phyloP scores from a whole-genome alignment of 2,329 filamentous ascomycete species.

The Colletotrichum brevisporum region DNA sequence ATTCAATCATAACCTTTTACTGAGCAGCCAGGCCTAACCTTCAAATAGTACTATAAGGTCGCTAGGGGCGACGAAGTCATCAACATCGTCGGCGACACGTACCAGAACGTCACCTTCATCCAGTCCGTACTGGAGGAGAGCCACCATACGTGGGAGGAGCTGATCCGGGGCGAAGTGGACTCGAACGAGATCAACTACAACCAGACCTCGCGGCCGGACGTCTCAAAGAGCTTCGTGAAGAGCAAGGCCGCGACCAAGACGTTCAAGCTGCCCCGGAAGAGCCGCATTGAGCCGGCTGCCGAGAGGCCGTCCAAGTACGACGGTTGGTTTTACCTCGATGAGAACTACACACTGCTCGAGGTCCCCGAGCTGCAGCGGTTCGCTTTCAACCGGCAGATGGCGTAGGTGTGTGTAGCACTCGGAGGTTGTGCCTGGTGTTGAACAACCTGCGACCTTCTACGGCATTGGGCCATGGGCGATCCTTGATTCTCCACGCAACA shows the following conservation, averaged over 20 bases:
- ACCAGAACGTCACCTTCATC: constrained; percentile 52
- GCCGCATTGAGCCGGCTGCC: constrained; percentile 48
- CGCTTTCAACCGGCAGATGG: constrained; percentile 6
- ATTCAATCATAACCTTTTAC: too few species aligned
- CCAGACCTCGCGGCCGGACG: constrained; percentile 53
- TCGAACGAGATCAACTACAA: constrained; percentile 56
- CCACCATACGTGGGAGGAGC: constrained; percentile 56
- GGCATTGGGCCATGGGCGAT: background rate
- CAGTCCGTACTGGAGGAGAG: constrained; percentile 51
- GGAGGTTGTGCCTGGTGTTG: too few species aligned
- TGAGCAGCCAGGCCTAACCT: background rate
- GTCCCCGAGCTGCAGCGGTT: constrained; percentile 7
- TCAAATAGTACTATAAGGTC: constrained; percentile 56
- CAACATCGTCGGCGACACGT: constrained; percentile 53
- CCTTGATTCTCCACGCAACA: background rate
- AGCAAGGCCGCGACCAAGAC: constrained; percentile 49
- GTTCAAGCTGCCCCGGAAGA: constrained; percentile 50
- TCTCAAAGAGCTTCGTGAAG: constrained; percentile 51
- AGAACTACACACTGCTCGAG: constrained; percentile 49
- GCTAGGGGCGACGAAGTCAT: constrained; percentile 52
- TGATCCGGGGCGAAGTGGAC: constrained; percentile 54
- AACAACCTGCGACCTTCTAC: background rate
- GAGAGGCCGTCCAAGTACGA: constrained; percentile 51
- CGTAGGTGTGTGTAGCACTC: background rate
- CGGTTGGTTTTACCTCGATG: constrained; percentile 55